Evolutionary conservation across 1,284 basidiomycete species (phyloP), one percentile per base, ranked within the genome.

Genomic region (Tausonia pullulans): DNA sequence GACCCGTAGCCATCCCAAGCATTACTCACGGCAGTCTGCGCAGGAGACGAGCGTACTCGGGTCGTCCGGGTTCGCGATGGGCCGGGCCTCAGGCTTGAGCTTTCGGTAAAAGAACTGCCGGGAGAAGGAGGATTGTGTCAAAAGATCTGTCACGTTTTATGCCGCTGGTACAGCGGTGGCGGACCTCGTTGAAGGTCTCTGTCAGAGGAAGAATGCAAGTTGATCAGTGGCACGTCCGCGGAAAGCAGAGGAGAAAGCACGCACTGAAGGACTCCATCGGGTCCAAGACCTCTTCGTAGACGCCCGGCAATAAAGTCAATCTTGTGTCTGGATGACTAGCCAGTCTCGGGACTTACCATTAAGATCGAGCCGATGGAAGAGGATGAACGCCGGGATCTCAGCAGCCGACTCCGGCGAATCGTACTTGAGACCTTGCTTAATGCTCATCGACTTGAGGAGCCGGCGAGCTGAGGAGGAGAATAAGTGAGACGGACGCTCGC

Each of bases 371-470:
- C 84, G 82, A 75, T 98, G 91, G 79, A 98, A 98, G 41, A 87
- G 83, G 68, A 98, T 88, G 74, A 98, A 98, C 0, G 81, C 74
- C 1, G 83, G 83, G 56, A 98, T 98, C 69, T 94, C 93, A 40
- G 82, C 79, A 0, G 82, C 88, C 0, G 91, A 95, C 62, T 86
- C 83, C 0, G 90, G 87, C 4, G 84, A 83, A 72, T 98, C 90
- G 74, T 90, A 98, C 75, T 98, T 98, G 73, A 84, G 71, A 0
- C 95, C 95, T 76, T 98, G 95, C 78, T 98, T 98, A 76, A 96
- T 83, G 2, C 90, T 90, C 69, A 98, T 76, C 0, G 88, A 92
- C 74, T 88, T 92, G 68, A 98, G 82, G 44, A 98, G 80, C 60
- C 83, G 82, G 5, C 85, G 83, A 57, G 87, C 87, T 88, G 69